Conservation (phyloP, 1,284 basidiomycete genomes). For the Boletus semigastroideus region DNA sequence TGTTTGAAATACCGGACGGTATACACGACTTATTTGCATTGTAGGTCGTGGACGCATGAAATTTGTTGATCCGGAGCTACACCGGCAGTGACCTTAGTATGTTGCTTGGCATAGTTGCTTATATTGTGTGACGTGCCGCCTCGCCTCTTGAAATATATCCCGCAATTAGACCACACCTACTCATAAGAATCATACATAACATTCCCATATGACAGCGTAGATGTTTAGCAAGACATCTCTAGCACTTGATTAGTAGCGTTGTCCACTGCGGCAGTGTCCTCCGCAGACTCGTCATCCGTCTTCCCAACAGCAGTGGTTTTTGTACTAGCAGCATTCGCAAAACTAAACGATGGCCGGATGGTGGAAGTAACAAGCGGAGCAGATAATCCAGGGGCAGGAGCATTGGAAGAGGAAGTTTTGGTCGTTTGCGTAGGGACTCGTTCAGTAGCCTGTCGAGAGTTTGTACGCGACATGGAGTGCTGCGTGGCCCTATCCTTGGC, state of each 20-base stretch:
- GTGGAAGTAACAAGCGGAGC: conserved; percentile 33
- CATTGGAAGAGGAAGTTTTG: conserved; percentile 33
- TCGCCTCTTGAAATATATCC: conserved; percentile 10
- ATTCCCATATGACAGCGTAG: conserved; percentile 13
- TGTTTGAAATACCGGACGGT: background rate
- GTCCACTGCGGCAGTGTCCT: conserved; percentile 10
- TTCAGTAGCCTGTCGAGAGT: conserved; percentile 60
- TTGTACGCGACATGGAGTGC: conserved; percentile 66
- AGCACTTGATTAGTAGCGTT: conserved; percentile 38
- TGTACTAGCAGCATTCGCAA: conserved; percentile 59
- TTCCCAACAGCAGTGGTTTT: conserved; percentile 33
- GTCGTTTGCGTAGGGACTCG: conserved; percentile 42
- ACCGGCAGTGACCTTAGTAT: conserved; percentile 24
- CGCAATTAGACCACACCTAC: background rate
- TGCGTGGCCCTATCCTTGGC: conserved; percentile 51
- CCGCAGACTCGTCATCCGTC: conserved; percentile 30
- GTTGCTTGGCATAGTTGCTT: background rate
- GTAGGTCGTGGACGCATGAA: conserved; percentile 66
- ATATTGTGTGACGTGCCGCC: background rate
- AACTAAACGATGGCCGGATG: conserved; percentile 67
- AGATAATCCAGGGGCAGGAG: conserved; percentile 32
- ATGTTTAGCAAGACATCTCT: conserved; percentile 37
- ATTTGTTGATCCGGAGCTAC: conserved; percentile 58
- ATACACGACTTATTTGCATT: background rate
- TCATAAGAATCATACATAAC: conserved; percentile 6